A percentile compares a stretch with the other conserved stretches of the same genome.
phyloP scores from a whole-genome alignment of 495 filamentous ascomycete genomes.

The Filosporella fistucella region DNA sequence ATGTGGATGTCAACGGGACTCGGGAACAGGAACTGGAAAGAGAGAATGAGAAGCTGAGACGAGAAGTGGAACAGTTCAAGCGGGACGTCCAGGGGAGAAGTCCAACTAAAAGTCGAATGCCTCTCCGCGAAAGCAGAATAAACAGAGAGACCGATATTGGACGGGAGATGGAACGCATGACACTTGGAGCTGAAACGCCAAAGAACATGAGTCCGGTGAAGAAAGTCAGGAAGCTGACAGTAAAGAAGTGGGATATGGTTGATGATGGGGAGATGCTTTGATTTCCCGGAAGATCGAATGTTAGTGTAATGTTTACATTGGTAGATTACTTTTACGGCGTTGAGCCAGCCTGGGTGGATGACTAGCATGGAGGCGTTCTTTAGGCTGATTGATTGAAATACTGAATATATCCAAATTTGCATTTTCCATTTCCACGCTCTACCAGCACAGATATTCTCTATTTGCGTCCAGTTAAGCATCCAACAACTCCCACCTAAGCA shows the following conservation, averaged over 20 bases:
- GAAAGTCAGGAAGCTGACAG: conserved; percentile 48
- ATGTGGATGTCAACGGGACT: conserved; percentile 36
- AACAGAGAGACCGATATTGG: neutral
- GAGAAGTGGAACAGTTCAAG: conserved; percentile 44
- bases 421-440: too few relatives aligned
- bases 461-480: too few relatives aligned
- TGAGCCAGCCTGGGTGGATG: too few relatives aligned
- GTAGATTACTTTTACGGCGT: too few relatives aligned
- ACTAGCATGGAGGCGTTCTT: too few relatives aligned
- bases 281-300: too few relatives aligned
- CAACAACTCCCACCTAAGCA: too few relatives aligned
- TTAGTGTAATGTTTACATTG: too few relatives aligned
- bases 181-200: neutral
- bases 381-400: too few relatives aligned
- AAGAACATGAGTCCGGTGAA: conserved; percentile 21
- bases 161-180: conserved; percentile 10
- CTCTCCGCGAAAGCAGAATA: conserved; percentile 15
- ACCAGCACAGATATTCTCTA: too few relatives aligned
- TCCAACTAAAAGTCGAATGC: conserved; percentile 16
- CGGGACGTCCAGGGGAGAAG: conserved; percentile 34
- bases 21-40: conserved; percentile 48
- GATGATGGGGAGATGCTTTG: conserved; percentile 39
- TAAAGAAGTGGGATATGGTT: conserved; percentile 51
- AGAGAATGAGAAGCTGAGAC: conserved; percentile 55
- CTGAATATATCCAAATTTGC: too few relatives aligned